Evolutionary conservation across 1,284 basidiomycete genomes (phyloP).

Genomic region (Laetiporus sulphureus): DNA sequence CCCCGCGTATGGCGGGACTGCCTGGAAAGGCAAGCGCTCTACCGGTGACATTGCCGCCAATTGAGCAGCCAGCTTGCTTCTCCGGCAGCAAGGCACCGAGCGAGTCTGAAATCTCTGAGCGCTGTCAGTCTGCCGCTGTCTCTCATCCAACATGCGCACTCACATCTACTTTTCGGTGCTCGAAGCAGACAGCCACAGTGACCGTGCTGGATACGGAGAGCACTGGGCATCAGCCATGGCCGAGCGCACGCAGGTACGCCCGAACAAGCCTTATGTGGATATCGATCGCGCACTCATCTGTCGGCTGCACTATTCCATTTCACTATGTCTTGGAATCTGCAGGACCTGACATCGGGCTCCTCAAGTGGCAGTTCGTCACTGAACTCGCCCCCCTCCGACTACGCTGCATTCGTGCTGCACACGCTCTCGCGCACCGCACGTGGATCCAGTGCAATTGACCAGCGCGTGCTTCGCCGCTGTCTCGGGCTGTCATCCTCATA

Average conservation of each 20-base stretch:
- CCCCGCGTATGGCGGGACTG: too few relatives aligned
- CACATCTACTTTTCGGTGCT: conserved; percentile 7
- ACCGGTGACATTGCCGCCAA: too few relatives aligned
- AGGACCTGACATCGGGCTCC: neutral
- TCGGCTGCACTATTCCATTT: too few relatives aligned
- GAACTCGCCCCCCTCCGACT: conserved; percentile 41
- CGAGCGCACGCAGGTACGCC: conserved; percentile 3
- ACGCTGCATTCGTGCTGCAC: conserved; percentile 48
- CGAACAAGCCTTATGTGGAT: too few relatives aligned
- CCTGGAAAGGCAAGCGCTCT: too few relatives aligned
- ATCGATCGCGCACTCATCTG: too few relatives aligned
- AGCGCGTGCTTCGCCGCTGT: conserved; percentile 53
- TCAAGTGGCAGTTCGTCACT: conserved; percentile 1
- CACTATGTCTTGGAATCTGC: too few relatives aligned
- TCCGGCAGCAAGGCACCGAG: too few relatives aligned
- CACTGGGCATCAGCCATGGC: conserved; percentile 1
- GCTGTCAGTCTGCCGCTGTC: neutral
- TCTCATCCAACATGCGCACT: conserved; percentile 3
- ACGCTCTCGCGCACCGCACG: conserved; percentile 46
- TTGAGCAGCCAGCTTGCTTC: too few relatives aligned
- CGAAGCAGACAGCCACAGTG: conserved; percentile 1
- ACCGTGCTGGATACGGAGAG: conserved; percentile 1
- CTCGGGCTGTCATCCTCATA: conserved; percentile 68
- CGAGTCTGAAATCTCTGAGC: too few relatives aligned
- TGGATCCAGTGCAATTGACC: conserved; percentile 45